These are phyloP conservation scores for Hysterium pulicare DNA, from an alignment of 2,329 filamentous ascomycete species.

Conservation along the genomic window DNA sequence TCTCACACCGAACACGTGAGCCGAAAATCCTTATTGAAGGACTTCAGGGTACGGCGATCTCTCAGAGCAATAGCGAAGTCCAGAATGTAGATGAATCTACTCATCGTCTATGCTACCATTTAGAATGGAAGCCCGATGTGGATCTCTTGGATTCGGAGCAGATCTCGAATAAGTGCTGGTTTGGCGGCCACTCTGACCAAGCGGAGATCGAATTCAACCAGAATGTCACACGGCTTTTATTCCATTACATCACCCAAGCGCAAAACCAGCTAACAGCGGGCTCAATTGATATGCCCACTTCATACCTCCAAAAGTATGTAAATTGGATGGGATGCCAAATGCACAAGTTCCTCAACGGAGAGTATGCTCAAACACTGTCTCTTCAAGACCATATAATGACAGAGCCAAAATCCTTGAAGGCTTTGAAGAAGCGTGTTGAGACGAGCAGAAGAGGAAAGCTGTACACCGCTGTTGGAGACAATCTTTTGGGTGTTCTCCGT, in stretches of 20 bases:
- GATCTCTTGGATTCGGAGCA: background rate
- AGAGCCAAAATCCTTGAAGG: background rate
- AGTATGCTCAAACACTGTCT: background rate
- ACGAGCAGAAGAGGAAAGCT: background rate
- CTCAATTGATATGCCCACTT: background rate
- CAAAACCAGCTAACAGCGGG: too few species aligned
- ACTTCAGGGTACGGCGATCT: background rate
- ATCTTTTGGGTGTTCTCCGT: background rate
- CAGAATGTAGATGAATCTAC: background rate
- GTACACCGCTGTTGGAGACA: background rate
- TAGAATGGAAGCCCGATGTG: constrained; percentile 7
- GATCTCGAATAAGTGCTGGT: background rate
- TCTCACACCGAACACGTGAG: background rate
- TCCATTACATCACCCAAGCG: background rate
- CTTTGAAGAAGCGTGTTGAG: background rate
- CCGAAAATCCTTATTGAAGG: too few species aligned
- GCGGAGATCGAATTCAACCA: background rate
- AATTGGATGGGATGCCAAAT: too few species aligned
- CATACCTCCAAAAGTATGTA: constrained; percentile 3
- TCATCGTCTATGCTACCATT: background rate
- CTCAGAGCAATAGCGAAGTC: background rate
- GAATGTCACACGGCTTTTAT: background rate
- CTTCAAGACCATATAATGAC: background rate
- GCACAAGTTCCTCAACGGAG: background rate
- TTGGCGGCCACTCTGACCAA: background rate